Conservation (phyloP, 768 basidiomycete species). For the Tricholoma matsutake region DNA sequence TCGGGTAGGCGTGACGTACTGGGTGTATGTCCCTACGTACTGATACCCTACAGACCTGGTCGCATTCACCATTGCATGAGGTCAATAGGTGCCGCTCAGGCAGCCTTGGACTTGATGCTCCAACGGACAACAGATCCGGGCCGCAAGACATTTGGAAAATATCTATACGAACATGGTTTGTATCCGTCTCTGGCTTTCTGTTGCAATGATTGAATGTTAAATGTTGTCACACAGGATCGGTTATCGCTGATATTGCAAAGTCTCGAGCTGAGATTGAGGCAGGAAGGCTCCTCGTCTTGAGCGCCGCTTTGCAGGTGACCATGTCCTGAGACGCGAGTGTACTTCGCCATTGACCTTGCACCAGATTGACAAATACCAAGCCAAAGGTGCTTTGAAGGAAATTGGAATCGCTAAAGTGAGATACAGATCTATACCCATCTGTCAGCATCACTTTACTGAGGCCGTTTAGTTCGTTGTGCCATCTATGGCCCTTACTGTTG, state of each 20-base stretch:
- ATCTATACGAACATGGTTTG: slow-evolving; percentile 85
- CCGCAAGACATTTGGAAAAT: slow-evolving; percentile 93
- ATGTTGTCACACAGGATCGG: slow-evolving; percentile 54
- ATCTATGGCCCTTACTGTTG: slow-evolving; percentile 78
- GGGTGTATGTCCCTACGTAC: background rate
- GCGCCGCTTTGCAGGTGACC: slow-evolving; percentile 80
- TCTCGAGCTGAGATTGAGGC: slow-evolving; percentile 92
- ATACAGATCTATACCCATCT: background rate
- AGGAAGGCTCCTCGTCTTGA: slow-evolving; percentile 83
- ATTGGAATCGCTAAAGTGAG: slow-evolving; percentile 94
- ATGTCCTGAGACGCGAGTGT: background rate
- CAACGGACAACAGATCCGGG: slow-evolving; percentile 88
- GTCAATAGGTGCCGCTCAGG: slow-evolving; percentile 84
- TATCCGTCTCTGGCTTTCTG: background rate
- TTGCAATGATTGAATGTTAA: background rate
- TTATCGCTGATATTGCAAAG: slow-evolving; percentile 87
- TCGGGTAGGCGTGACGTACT: slow-evolving; percentile 55
- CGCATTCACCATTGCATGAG: slow-evolving; percentile 98
- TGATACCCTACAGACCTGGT: slow-evolving; percentile 61
- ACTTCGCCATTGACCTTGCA: slow-evolving; percentile 1
- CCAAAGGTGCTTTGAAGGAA: slow-evolving; percentile 95
- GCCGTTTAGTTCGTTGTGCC: slow-evolving; percentile 85
- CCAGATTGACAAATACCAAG: slow-evolving; percentile 85
- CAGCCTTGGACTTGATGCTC: slow-evolving; percentile 84
- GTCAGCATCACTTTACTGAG: background rate